These are phyloP conservation scores for Glycyrrhiza uralensis DNA, from an alignment of 306 rosid species.

Conservation along the genomic window DNA sequence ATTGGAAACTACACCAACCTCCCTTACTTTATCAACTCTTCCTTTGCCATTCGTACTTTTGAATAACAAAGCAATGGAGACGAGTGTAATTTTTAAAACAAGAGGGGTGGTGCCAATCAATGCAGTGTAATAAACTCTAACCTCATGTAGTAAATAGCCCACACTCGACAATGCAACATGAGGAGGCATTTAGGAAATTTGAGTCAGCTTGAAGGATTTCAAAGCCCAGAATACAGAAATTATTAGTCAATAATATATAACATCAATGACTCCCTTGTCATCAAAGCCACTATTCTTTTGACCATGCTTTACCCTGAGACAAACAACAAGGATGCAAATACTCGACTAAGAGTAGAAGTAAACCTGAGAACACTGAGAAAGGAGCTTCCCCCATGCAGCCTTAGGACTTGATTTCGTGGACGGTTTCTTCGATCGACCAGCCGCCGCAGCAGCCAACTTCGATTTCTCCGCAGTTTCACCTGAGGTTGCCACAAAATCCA, in stretches of 20 bases:
- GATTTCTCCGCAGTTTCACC: constrained; percentile 61
- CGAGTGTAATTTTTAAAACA: background rate
- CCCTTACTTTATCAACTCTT: background rate
- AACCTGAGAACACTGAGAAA: constrained; percentile 85
- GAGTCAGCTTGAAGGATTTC: background rate
- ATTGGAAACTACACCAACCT: background rate
- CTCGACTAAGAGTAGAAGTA: constrained; percentile 22
- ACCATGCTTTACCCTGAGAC: background rate
- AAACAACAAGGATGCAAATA: background rate
- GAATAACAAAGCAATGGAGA: background rate
- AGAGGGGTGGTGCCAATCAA: background rate
- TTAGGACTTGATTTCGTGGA: constrained; percentile 36
- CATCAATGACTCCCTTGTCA: background rate
- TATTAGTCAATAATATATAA: background rate
- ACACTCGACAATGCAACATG: background rate
- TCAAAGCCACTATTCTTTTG: background rate
- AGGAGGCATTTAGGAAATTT: background rate
- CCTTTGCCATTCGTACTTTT: constrained; percentile 5
- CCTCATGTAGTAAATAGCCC: background rate
- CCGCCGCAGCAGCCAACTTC: constrained; percentile 28
- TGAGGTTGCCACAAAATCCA: constrained; percentile 14
- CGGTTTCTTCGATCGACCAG: constrained; percentile 53
- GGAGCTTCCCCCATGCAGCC: constrained; percentile 78
- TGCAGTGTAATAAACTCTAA: background rate
- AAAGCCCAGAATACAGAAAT: background rate